phyloP scores from a whole-genome alignment of 768 basidiomycete genomes.

The Termitomyces titanicus region DNA sequence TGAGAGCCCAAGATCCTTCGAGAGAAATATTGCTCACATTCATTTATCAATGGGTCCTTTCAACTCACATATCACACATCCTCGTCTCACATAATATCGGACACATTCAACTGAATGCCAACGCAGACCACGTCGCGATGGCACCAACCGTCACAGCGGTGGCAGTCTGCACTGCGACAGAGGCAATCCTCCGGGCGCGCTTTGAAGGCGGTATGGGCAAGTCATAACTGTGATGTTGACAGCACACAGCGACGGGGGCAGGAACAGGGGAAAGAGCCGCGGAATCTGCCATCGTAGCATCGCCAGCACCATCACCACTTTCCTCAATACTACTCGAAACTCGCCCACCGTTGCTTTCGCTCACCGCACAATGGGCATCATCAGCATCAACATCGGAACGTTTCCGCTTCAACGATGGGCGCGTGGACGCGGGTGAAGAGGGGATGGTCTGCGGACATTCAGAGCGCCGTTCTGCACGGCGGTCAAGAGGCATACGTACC shows the following conservation, averaged over 20 bases:
- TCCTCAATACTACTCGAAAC: neutral
- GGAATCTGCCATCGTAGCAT: constrained; percentile 10
- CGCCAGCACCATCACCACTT: constrained; percentile 17
- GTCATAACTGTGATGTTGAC: neutral
- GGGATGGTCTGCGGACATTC: constrained; percentile 20
- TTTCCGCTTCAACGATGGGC: constrained; percentile 57
- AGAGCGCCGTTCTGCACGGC: constrained; percentile 9
- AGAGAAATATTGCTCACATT: neutral
- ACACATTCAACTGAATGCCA: constrained; percentile 54
- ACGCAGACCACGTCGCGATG: constrained; percentile 67
- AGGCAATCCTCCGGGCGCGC: constrained; percentile 41
- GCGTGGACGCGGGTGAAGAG: constrained; percentile 19
- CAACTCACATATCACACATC: neutral
- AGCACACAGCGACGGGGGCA: neutral
- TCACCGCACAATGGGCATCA: constrained; percentile 22
- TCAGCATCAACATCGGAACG: constrained; percentile 30
- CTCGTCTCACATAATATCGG: neutral
- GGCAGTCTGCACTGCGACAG: constrained; percentile 51
- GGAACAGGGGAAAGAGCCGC: constrained; percentile 1
- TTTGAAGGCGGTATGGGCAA: constrained; percentile 28
- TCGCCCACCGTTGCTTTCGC: neutral
- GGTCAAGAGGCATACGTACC: constrained; percentile 23
- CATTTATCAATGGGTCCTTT: too few relatives aligned
- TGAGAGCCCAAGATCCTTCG: neutral
- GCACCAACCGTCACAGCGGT: constrained; percentile 65